Base-by-base conservation (phyloP, 768 basidiomycete genomes). In the Chalciporus piperatus region DNA sequence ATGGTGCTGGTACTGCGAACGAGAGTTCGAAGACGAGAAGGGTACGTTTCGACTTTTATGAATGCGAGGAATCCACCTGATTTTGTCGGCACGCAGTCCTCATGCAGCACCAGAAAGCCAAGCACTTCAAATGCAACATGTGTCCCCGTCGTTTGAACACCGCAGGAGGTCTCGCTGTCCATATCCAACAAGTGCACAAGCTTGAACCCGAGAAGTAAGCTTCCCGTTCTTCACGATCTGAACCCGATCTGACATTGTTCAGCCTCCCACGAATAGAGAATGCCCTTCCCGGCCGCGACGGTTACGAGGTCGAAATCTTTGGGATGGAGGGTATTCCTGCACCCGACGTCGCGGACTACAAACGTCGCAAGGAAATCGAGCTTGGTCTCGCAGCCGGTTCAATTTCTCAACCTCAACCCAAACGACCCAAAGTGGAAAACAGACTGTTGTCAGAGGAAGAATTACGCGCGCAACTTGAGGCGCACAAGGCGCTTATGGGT, bases 1-100 rank as follows among this genome's bases (percentile, higher is more conserved):
- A 14, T 97, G 95, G 93, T 98, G 95, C 74, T 98, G 95, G 95
- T 98, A 98, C 70, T 98, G 94, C 75, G 95, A 98, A 72, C 84
- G 96, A 67, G 96, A 97, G 72, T 99, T 99, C 62, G 95, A 98
- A 72, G 97, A 99, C 81, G 95, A 98, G 72, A 98, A 98, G 74
- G 95, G 95, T 92, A 43, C 17, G 76, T 55, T 33, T 43, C 13
- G 33, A 7, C 10, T 28, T 13, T 45, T 13, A 19, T 42, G 27
- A 33, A 14, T 45, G 22, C 38, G 28, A 37, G 22, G 17, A 19
- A 42, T 32, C 17, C 42, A 35, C n/a, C 40, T 54, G 45, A 48
- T 43, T 20, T 42, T 22, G 1, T 2, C 12, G 13, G 6, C 22
- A 3, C 51, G 8, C 62, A 94, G 97, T 99, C 59, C 82, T 99